These are phyloP conservation scores for Benincasa hispida DNA, from an alignment of 306 rosid species.

Conservation along the genomic window DNA sequence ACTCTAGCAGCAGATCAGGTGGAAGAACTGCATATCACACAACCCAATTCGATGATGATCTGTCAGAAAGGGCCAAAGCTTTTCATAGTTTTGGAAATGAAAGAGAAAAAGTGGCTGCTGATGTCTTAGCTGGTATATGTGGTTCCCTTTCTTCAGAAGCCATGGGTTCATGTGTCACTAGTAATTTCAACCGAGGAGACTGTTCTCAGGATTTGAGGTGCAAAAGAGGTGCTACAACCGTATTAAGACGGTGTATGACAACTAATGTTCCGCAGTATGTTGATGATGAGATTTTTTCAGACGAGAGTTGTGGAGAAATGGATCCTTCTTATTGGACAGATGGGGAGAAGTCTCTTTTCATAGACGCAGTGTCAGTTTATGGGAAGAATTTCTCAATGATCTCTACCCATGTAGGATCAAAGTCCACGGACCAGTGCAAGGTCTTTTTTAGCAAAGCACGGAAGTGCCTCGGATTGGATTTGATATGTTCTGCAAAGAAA, in stretches of 20 bases:
- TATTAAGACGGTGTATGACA: slow-evolving; percentile 21
- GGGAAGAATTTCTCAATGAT: slow-evolving; percentile 68
- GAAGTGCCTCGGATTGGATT: slow-evolving; percentile 75
- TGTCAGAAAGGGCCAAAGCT: slow-evolving; percentile 34
- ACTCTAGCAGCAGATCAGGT: slow-evolving; percentile 33
- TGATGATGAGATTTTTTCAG: slow-evolving; percentile 79
- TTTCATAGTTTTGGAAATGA: slow-evolving; percentile 52
- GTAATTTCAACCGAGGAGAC: slow-evolving; percentile 9
- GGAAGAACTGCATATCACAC: slow-evolving; percentile 31
- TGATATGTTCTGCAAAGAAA: slow-evolving; percentile 29
- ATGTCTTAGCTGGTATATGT: slow-evolving; percentile 85
- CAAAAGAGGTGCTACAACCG: slow-evolving; percentile 14
- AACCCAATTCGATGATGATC: slow-evolving; percentile 21
- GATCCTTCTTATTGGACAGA: slow-evolving; percentile 84
- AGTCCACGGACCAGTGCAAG: slow-evolving; percentile 74
- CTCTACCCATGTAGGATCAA: slow-evolving; percentile 54
- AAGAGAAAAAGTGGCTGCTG: slow-evolving; percentile 79
- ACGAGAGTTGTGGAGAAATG: slow-evolving; percentile 88
- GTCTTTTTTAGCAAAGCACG: slow-evolving; percentile 87
- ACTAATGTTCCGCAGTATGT: slow-evolving; percentile 33
- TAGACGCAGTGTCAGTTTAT: slow-evolving; percentile 69
- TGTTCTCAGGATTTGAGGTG: slow-evolving; percentile 2
- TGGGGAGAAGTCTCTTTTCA: slow-evolving; percentile 64
- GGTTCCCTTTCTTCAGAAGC: slow-evolving; percentile 82
- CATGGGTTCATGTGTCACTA: slow-evolving; percentile 65